Percentiles rank a stretch among this genome's conserved stretches.
phyloP scores from a whole-genome alignment of 495 filamentous ascomycete species.

The Daldinia grandis region DNA sequence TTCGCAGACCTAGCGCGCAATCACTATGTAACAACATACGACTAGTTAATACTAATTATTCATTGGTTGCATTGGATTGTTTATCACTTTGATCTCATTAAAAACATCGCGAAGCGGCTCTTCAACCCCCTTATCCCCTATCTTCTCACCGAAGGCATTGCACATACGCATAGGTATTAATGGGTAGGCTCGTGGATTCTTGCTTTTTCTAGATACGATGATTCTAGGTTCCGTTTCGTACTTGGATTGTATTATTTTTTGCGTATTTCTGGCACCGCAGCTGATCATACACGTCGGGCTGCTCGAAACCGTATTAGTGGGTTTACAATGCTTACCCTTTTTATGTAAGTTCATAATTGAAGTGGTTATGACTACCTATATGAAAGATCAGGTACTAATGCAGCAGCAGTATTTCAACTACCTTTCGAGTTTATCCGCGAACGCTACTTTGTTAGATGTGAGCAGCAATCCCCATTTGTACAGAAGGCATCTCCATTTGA shows the following conservation, averaged over 20 bases:
- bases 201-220: constrained; percentile 40
- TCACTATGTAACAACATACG: background rate
- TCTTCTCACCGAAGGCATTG: background rate
- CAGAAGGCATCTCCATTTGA: constrained; percentile 72
- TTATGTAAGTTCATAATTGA: constrained; percentile 61
- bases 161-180: background rate
- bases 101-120: background rate
- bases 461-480: constrained; percentile 66
- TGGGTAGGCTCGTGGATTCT: background rate
- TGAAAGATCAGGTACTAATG: constrained; percentile 23
- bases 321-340: constrained; percentile 71
- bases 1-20: background rate
- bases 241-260: constrained; percentile 74
- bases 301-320: constrained; percentile 61
- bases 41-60: constrained; percentile 4
- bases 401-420: constrained; percentile 60
- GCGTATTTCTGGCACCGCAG: constrained; percentile 70
- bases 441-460: constrained; percentile 58
- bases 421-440: constrained; percentile 66
- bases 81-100: background rate
- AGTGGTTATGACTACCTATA: background rate
- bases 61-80: constrained; percentile 1
- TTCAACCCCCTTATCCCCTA: background rate
- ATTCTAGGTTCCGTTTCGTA: constrained; percentile 73
- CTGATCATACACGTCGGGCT: constrained; percentile 68